Evolutionary conservation across 2,329 filamentous ascomycete genomes (phyloP), one percentile per base, ranked within the genome.

Genomic region (Ramichloridium luteum): DNA sequence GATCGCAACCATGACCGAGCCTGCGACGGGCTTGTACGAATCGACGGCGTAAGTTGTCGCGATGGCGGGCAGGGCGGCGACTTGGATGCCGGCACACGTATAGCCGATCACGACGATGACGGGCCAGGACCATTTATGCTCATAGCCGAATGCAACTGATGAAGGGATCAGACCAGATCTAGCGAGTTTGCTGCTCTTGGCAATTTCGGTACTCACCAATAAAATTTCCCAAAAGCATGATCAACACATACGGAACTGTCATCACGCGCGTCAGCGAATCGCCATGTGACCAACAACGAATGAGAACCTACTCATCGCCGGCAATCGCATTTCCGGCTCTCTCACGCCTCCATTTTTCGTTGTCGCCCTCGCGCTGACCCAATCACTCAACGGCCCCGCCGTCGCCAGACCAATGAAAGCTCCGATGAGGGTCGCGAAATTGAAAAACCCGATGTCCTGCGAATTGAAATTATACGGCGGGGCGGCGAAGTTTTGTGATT

Each of bases 11-110:
- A 77, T 72, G 28, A 77, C 55, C 3, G 61, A 64, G 3, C 72
- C 72, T 0, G 72, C 64, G 2, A 76, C 67, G 0, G 72, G 70
- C 53, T 77, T 77, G 52, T 78, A 77, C 34, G 63, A 68, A 48
- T 78, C 74, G 11, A 77, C 65, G 0, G 71, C 69, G 44, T 77
- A 77, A 2, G 59, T 72, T 18, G 60, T 68, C 4, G 59, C 62
- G 35, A 78, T 77, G 9, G 65, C 64, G 0, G 74, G 73, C 9
- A 78, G 52, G 0, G 70, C 71, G 2, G 71, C 65, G 11, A 75
- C 71, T 46, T 74, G 68, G 26, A 76, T 69, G 50, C 61, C 71
- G 0, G 67, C 64, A 36, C 60, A 67, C 4, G 65, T 64, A 46
- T 67, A 76, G 5, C 70, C 72, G 31, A 76, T 57, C 12, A 76